These are phyloP conservation scores for Backusella mclennaniae DNA, from an alignment of 192 early-diverging fungal genomes.

Conservation along the genomic window DNA sequence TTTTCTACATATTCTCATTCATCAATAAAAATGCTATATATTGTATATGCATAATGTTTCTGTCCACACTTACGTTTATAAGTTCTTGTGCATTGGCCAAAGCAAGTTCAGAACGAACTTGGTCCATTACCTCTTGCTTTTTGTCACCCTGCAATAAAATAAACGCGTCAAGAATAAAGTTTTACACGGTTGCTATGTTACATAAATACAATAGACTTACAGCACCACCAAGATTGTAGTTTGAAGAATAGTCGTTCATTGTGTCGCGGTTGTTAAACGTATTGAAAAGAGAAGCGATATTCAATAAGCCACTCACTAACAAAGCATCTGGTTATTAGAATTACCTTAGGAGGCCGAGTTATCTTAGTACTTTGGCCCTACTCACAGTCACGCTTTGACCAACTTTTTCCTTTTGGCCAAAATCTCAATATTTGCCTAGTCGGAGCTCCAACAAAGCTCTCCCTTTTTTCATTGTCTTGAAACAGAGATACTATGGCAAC, in stretches of 20 bases:
- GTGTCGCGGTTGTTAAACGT: not conserved
- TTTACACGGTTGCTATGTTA: too few species aligned
- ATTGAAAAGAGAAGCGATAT: not conserved
- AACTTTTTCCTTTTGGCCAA: not conserved
- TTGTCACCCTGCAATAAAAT: conserved; percentile 36
- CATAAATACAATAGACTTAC: not conserved
- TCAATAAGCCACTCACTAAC: not conserved
- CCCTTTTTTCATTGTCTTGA: not conserved
- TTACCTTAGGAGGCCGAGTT: not conserved
- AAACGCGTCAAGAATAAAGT: too few species aligned
- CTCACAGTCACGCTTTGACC: conserved; percentile 2
- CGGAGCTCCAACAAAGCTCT: not conserved
- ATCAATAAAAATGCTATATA: too few species aligned
- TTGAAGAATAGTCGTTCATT: not conserved
- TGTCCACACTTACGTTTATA: conserved; percentile 57
- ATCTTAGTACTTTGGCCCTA: not conserved
- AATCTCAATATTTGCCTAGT: not conserved
- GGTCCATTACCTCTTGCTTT: conserved; percentile 75
- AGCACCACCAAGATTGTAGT: not conserved
- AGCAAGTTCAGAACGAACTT: conserved; percentile 74
- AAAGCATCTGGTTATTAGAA: not conserved
- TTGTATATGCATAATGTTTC: not conserved
- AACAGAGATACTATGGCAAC: not conserved
- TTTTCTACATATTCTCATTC: conserved; percentile 53
- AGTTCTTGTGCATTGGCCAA: conserved; percentile 83